These are phyloP conservation scores for Saturnispora sanitii DNA, from an alignment of 805 yeast species.

Conservation along the genomic window DNA sequence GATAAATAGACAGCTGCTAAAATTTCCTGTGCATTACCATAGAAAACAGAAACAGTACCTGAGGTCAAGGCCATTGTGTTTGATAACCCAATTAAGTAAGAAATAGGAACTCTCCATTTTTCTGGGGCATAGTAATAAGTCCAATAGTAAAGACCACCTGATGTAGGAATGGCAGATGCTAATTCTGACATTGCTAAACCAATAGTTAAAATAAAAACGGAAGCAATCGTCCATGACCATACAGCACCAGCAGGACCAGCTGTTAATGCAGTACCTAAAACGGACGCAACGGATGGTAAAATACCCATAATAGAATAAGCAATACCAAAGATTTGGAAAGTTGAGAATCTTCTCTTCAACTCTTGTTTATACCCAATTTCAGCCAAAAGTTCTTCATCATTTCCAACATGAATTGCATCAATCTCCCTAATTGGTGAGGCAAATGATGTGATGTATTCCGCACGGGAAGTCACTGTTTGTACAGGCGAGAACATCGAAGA, in stretches of 20 bases:
- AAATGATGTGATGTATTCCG: conserved; percentile 12
- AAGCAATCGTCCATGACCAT: conserved; percentile 53
- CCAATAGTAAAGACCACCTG: conserved; percentile 65
- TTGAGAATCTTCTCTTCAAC: conserved; percentile 46
- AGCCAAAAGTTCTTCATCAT: conserved; percentile 30
- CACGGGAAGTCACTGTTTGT: conserved; percentile 12
- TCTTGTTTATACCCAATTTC: conserved; percentile 61
- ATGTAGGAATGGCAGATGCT: conserved; percentile 60
- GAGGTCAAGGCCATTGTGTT: conserved; percentile 55
- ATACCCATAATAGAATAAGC: conserved; percentile 57
- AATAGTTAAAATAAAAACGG: conserved; percentile 38
- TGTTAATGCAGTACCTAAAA: conserved; percentile 41
- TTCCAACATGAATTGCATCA: conserved; percentile 21
- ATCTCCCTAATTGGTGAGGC: conserved; percentile 22
- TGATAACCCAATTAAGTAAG: conserved; percentile 54
- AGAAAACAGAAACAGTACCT: conserved; percentile 54
- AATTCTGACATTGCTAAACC: conserved; percentile 58
- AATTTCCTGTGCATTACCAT: conserved; percentile 51
- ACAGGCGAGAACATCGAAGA: too few relatives aligned
- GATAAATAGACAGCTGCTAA: conserved; percentile 44
- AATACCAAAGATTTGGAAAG: conserved; percentile 50
- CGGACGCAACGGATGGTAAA: conserved; percentile 52
- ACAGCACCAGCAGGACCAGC: conserved; percentile 58
- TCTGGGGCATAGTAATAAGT: conserved; percentile 57
- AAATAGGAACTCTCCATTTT: conserved; percentile 36